Base-by-base conservation (phyloP, 2,329 filamentous ascomycete species). In the Fusarium hainanense region DNA sequence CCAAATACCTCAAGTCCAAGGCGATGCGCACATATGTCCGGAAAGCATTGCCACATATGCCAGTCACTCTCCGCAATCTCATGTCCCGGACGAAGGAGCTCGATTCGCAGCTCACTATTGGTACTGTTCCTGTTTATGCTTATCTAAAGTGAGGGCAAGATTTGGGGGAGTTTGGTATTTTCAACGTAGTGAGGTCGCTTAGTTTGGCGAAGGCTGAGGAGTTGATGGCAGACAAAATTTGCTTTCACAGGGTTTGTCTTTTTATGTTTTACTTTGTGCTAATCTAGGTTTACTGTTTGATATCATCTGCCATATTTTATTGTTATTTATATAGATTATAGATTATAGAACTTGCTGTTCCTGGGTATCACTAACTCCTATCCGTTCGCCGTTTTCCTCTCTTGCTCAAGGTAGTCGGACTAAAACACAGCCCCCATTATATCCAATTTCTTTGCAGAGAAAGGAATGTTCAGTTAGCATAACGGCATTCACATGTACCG, bases 401-500 rank as follows among this genome's bases (percentile, higher is more conserved):
- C 37, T 6, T 34, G 32, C 21, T 8, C 20, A 51, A 23, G 20
- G 23, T 44, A 40, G 4, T 21, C 27, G 16, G 42, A 32, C 46
- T 43, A 27, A 21, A 41, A 27, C n/a, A 52, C 32, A 25, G 46
- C 10, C 34, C 34, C 51, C 8, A 27, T 7, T 50, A n/a, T n/a
- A 21, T 37, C 16, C 30, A 42, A 43, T 25, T 43, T 43, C 9
- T 23, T 23, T 25, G 20, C 28, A 23, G 12, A 54, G 34, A 42
- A 51, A 13, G 7, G 10, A 18, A 14, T 34, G 23, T 32, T 42
- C 47, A 57, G 32, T 60, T 83, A 14, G 75, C 71, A 62, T 84
- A 84, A 20, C 72, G 73, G 62, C 82, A 84, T 42, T 75, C 68
- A 56, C 82, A 84, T 14, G 75, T 72, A 8, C 79, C 79, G 3